Evolutionary conservation across 768 basidiomycete genomes (phyloP), one percentile per base, ranked within the genome.

Genomic region (Tulasnella sp.): DNA sequence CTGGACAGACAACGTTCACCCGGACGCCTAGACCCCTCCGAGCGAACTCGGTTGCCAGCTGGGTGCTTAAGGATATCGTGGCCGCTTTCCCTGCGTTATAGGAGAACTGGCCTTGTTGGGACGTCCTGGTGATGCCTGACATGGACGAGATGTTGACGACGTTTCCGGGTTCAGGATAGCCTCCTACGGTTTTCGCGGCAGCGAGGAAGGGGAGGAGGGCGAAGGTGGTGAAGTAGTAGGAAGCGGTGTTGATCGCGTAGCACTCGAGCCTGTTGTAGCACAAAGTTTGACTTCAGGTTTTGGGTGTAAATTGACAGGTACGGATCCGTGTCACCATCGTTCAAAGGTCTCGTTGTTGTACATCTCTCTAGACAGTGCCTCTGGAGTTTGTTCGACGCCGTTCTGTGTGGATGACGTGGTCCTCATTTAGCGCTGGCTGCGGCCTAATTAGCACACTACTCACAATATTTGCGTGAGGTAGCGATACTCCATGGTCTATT

Each of bases 161-260:
- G 46, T 68, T 69, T 10, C 68, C 72, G 2, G 73, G 70, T 59
- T 72, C 68, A 5, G 34, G 15, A 15, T 38, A 15, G 34, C 34
- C 34, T 38, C 7, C 34, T 8, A 64, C 61, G 15, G 61, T 63
- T 2, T 68, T 68, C 19, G 73, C 72, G 4, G 71, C 71, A 12
- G 69, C 61, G 11, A 78, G 72, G 2, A 77, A 69, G 4, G 75
- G 75, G 1, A 77, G 62, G 68, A 78, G 76, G 0, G 77, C 76
- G 30, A 71, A 73, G 3, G 75, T 69, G 1, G 71, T 73, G 67
- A 76, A 75, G 68, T 72, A 75, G 59, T 73, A 71, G 2, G 68
- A 70, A 56, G n/a, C 30, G 19, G 45, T 46, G 29, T n/a, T 38
- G 34, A 38, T 38, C 5, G 34, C 34, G 15, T 38, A 38, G 15